Conservation (phyloP, 208 protist species). For the Trypanosoma grayi region DNA sequence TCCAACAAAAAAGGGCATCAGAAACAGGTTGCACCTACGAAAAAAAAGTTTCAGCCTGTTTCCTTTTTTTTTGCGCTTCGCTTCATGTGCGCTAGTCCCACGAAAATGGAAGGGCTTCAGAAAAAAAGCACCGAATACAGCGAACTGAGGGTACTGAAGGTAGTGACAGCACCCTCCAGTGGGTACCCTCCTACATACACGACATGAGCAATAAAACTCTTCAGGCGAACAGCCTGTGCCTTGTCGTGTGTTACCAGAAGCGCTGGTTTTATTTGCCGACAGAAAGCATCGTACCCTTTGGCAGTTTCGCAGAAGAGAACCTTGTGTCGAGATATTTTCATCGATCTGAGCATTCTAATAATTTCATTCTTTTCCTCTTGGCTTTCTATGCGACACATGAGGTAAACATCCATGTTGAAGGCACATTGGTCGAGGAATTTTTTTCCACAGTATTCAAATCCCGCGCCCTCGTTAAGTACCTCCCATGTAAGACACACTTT, state of each 20-base stretch:
- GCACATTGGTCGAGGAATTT: conserved; percentile 42
- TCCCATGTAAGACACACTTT: conserved; percentile 77
- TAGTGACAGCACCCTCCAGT: conserved; percentile 36
- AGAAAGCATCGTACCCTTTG: conserved; percentile 86
- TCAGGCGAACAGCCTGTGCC: conserved; percentile 53
- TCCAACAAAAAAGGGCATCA: neutral
- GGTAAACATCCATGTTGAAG: conserved; percentile 57
- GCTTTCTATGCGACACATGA: conserved; percentile 69
- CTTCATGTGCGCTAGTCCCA: neutral
- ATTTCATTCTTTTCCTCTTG: conserved; percentile 49
- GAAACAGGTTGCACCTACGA: too few species aligned
- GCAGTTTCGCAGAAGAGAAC: conserved; percentile 81
- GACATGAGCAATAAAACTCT: conserved; percentile 62
- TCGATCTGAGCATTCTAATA: conserved; percentile 35
- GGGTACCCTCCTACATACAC: conserved; percentile 40
- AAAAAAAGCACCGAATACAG: conserved; percentile 7
- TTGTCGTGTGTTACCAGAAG: conserved; percentile 62
- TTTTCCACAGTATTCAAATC: conserved; percentile 50
- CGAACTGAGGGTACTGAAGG: conserved; percentile 10
- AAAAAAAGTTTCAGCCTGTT: neutral
- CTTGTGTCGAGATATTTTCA: conserved; percentile 61
- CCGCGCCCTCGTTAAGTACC: conserved; percentile 40
- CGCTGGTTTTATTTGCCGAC: conserved; percentile 70
- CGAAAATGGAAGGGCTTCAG: too few species aligned
- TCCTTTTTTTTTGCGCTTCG: neutral